These are phyloP conservation scores for Colletotrichum echinochloae DNA, from an alignment of 2,329 filamentous ascomycete genomes.

Conservation along the genomic window DNA sequence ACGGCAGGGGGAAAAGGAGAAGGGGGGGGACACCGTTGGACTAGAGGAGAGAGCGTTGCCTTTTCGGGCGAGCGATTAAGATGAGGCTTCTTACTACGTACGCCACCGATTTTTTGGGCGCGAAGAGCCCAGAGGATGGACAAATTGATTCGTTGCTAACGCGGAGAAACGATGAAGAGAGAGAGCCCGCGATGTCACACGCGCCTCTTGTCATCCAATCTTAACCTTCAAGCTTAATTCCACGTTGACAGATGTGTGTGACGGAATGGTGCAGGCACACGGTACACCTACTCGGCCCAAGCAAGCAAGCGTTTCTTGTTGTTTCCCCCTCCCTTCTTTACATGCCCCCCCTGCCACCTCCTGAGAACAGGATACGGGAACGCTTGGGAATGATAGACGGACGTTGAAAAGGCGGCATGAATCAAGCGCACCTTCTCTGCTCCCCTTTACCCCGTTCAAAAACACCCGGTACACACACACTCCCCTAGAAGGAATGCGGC, in stretches of 20 bases:
- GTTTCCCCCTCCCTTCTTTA: background rate
- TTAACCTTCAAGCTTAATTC: constrained; percentile 39
- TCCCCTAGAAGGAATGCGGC: constrained; percentile 22
- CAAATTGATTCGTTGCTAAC: constrained; percentile 16
- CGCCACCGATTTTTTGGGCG: constrained; percentile 14
- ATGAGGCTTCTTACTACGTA: constrained; percentile 20
- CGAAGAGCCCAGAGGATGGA: background rate
- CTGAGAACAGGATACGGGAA: background rate
- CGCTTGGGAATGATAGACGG: background rate
- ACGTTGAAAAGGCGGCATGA: constrained; percentile 22
- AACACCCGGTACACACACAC: constrained; percentile 9
- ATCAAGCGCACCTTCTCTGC: background rate
- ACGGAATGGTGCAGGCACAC: background rate
- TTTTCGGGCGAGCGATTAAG: constrained; percentile 13
- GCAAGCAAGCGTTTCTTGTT: too few species aligned
- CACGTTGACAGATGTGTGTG: constrained; percentile 9
- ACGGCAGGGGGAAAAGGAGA: background rate
- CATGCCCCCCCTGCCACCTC: constrained; percentile 12
- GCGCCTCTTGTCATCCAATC: constrained; percentile 38
- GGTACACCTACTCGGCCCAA: too few species aligned
- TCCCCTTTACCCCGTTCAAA: background rate
- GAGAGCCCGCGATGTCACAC: constrained; percentile 28
- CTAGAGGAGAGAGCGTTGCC: constrained; percentile 13
- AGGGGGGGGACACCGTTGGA: constrained; percentile 9
- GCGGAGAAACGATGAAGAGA: constrained; percentile 7